Evolutionary conservation across 2,329 filamentous ascomycete species (phyloP), one percentile per base, ranked within the genome.

Genomic region (Phyllosticta citriasiana): DNA sequence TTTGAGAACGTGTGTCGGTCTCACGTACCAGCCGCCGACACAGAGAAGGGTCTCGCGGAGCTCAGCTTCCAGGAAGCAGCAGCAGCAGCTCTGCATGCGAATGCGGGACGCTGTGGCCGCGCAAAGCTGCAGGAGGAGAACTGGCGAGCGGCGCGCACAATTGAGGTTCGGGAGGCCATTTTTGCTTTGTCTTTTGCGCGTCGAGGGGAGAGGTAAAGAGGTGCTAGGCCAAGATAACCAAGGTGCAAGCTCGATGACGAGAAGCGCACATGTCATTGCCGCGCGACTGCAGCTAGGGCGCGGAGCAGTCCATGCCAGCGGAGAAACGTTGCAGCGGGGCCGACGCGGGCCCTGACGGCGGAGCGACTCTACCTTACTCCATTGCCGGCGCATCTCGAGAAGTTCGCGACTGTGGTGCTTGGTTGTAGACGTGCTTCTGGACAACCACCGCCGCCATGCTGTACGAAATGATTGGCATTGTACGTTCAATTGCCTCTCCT

Each of bases 381-480:
- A 30, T 8, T 24, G 53, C 35, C 30, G 19, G 58, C 40, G 53
- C 50, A 53, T 59, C 57, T 59, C 27, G 50, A 52, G 50, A 25
- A 30, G 26, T 53, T 47, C 40, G 40, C 40, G 40, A n/a, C 2
- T 7, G 40, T 5, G 40, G 16, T 47, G 16, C 14, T n/a, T 14
- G 57, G 35, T 40, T 59, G 51, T 6, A n/a, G 16, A 40, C n/a
- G 40, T 30, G 27, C 33, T 25, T 47, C n/a, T 53, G 57, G 24
- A 30, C 3, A 3, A 14, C 25, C 54, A 8, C 59, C 55, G 60
- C 56, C 33, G 52, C 60, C 66, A 97, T 99, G 94, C 80, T 99
- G 78, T 99, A 99, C 82, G 94, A 99, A 80, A 81, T 97, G 72
- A 94, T 99, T 76, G 94, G 89, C 75, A 88, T 97, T 78, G 94